Conservation (phyloP, 257 asterid species). For the Cruciata laevipes region DNA sequence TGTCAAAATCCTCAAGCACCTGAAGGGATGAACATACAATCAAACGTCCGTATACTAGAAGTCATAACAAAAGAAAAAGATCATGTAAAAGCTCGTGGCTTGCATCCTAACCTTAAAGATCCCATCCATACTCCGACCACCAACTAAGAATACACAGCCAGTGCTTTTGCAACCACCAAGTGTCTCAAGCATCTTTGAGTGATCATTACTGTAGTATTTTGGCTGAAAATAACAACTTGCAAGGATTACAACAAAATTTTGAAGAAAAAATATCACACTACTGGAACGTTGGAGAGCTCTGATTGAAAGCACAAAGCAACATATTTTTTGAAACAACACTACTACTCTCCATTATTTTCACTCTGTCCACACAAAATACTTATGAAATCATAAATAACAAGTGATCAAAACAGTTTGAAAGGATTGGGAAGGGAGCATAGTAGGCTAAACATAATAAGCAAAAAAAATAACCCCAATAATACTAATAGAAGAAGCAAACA, state of each 20-base stretch:
- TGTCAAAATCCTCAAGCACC: slow-evolving; percentile 81
- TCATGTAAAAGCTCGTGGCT: neutral
- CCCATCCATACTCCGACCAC: slow-evolving; percentile 65
- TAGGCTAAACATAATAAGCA: neutral
- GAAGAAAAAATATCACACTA: neutral
- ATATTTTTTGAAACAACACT: no score
- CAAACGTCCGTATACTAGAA: slow-evolving; percentile 3
- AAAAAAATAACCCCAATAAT: neutral
- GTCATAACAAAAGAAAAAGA: neutral
- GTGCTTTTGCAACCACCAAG: slow-evolving; percentile 71
- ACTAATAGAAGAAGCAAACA: neutral
- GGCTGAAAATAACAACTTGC: slow-evolving; percentile 42
- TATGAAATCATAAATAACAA: neutral
- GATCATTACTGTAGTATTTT: slow-evolving; percentile 66
- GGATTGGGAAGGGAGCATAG: neutral
- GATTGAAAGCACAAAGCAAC: neutral
- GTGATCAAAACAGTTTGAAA: neutral
- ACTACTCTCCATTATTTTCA: neutral
- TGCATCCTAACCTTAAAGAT: slow-evolving; percentile 55
- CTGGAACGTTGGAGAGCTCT: neutral
- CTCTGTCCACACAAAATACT: neutral
- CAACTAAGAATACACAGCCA: slow-evolving; percentile 85
- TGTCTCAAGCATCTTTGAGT: slow-evolving; percentile 62
- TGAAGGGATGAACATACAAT: slow-evolving; percentile 20
- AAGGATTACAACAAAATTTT: slow-evolving; percentile 1